phyloP scores from a whole-genome alignment of 495 filamentous ascomycete species.

The Aspergillus bridgeri region DNA sequence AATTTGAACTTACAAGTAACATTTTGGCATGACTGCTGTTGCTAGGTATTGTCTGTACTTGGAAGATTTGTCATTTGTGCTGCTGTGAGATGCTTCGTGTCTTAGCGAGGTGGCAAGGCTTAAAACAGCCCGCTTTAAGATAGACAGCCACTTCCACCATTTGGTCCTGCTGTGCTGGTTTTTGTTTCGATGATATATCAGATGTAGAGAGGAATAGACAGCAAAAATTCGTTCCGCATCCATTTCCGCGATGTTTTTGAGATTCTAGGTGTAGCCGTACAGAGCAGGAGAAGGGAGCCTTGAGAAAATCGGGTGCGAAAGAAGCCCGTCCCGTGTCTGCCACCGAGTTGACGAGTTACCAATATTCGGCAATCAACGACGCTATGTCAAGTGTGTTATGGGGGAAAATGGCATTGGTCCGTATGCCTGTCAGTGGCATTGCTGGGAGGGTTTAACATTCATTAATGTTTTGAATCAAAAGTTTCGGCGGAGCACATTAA shows the following conservation, averaged over 20 bases:
- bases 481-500: too few species aligned
- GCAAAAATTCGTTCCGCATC: constrained; percentile 28
- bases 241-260: constrained; percentile 18
- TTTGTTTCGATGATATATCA: constrained; percentile 73
- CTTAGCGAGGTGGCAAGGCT: constrained; percentile 48
- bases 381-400: background rate
- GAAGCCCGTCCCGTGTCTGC: background rate
- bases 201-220: constrained; percentile 48
- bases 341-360: background rate
- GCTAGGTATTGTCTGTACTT: constrained; percentile 29
- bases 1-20: constrained; percentile 40
- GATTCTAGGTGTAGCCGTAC: background rate
- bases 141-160: constrained; percentile 71
- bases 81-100: background rate
- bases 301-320: too few species aligned
- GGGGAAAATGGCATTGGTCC: background rate
- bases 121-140: constrained; percentile 58
- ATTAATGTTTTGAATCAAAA: too few species aligned
- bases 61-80: constrained; percentile 2
- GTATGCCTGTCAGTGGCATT: background rate
- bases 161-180: constrained; percentile 71
- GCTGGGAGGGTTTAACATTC: too few species aligned
- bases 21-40: constrained; percentile 36
- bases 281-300: background rate
- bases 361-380: background rate